Base-by-base conservation (phyloP, 192 early-diverging fungal species). In the Backusella tarrabulga region DNA sequence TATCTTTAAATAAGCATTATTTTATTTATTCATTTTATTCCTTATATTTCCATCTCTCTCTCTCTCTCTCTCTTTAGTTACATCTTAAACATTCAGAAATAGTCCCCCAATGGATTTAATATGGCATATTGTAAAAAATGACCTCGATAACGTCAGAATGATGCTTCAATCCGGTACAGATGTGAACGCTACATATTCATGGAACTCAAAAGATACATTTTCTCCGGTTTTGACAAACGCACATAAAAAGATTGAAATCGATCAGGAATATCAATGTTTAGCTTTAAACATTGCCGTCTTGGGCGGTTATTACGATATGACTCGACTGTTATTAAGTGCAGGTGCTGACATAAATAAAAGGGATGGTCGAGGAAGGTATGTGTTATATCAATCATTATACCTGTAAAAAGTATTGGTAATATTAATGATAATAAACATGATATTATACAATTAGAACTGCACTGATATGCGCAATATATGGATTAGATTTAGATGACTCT, bases 401-500 rank as follows among this genome's bases (percentile, higher is more conserved):
- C 19, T 21, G 23, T 26, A 29, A 26, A 23, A 60, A 29, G 3
- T 4, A 17, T n/a, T 50, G 46, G 56, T 12, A 63, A 63, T 60
- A 60, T 23, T 60, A 71, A 44, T 0, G 15, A 40, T 40, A 29
- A 14, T 26, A 35, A 26, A 35, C 50, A 26, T 44, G n/a, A 9
- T 41, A 12, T 71, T 26, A 26, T 26, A 71, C 36, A 14, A 32
- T 46, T 73, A 92, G 91, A 75, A 88, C 90, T 29, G 81, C 91
- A 2, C 41, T 92, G 6, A 77, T 92, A 4, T 92, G 91, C 40
- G 86, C 90, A 4, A 87, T 92, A 5, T 92, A 90, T 71, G 91
- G 91, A 5, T 66, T 88, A 26, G 82, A 83, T 73, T 35, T 83
- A 38, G 89, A 91, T 72, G 86, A 82, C 5, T 41, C 83, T 14